Evolutionary conservation across 1,284 basidiomycete species (phyloP).

Genomic region (Boletus semigastroideus): DNA sequence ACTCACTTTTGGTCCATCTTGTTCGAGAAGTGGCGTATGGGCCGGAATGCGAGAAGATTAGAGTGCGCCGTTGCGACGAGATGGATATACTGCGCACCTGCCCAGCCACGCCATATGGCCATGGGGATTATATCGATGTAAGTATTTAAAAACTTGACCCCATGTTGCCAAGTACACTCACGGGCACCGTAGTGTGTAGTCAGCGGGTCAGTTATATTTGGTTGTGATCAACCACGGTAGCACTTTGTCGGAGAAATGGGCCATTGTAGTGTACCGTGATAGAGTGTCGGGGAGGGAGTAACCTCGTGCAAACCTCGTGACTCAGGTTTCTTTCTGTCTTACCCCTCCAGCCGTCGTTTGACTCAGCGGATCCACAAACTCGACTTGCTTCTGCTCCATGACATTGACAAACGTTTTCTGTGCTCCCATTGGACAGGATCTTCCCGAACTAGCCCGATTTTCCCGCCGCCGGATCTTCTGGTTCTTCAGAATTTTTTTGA

Average conservation of each 20-base stretch:
- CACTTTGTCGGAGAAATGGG: background rate
- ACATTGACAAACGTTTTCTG: background rate
- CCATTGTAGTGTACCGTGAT: background rate
- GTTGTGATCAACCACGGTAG: background rate
- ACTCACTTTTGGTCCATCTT: constrained; percentile 34
- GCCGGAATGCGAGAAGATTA: background rate
- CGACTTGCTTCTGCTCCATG: background rate
- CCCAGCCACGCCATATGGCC: constrained; percentile 13
- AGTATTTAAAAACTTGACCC: background rate
- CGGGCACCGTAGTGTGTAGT: background rate
- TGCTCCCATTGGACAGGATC: constrained; percentile 19
- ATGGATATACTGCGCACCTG: constrained; percentile 4
- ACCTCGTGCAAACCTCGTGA: background rate
- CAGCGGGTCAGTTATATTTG: constrained; percentile 13
- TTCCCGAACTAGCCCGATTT: constrained; percentile 18
- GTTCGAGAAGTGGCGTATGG: constrained; percentile 11
- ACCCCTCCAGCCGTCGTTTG: constrained; percentile 13
- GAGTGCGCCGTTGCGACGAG: background rate
- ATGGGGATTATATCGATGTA: background rate
- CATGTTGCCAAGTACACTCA: constrained; percentile 5
- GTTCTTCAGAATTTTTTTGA: constrained; percentile 14
- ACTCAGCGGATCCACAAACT: constrained; percentile 1
- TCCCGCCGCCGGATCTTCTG: constrained; percentile 22
- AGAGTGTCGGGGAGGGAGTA: background rate
- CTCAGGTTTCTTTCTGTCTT: background rate